Base-by-base conservation (phyloP, 768 basidiomycete genomes). In the Rhizopogon rudus region DNA sequence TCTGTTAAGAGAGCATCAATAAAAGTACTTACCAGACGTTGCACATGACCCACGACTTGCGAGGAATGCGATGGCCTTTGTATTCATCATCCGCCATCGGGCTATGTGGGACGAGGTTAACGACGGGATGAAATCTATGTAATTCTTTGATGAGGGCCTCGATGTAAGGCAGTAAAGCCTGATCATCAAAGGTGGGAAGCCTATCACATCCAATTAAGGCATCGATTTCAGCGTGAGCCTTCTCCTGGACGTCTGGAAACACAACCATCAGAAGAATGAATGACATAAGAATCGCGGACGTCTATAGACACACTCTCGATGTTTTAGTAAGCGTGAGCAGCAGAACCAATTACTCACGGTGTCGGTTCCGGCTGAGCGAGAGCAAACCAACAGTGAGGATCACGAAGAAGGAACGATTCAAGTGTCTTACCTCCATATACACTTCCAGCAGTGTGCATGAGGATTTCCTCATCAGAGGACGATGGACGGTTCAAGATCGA, bases 171-270 rank as follows among this genome's bases (percentile, higher is more conserved):
- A 68, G 54, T 7, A 59, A 45, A 10, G 60, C 52, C 29, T 55
- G 51, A 52, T 71, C 70, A 25, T 69, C 66, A 3, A 62, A 48
- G 3, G 52, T 58, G 8, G 68, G 68, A 3, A 65, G 35, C 4
- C 68, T 55, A 13, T 51, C 55, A 10, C 31, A 41, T 0, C 68
- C 65, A 16, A 71, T 54, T 8, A 69, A 55, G 2, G 42, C 35
- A 39, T 60, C 57, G 25, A 70, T 54, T 41, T 70, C 67, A 12
- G 55, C 61, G 14, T 67, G 64, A 2, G 67, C 67, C 40, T 56
- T 59, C 16, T 53, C 53, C 55, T 68, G 69, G n/a, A 62, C 48
- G 1, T 64, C 61, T 4, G 61, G 65, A 39, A 55, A 57, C 1
- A 61, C 57, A 10, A 53, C 55, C 50, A 66, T 45, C 10, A 58